A percentile compares a stretch with the other conserved stretches of the same genome.
phyloP scores from a whole-genome alignment of 495 filamentous ascomycete species.

The Pyrenula massariospora region DNA sequence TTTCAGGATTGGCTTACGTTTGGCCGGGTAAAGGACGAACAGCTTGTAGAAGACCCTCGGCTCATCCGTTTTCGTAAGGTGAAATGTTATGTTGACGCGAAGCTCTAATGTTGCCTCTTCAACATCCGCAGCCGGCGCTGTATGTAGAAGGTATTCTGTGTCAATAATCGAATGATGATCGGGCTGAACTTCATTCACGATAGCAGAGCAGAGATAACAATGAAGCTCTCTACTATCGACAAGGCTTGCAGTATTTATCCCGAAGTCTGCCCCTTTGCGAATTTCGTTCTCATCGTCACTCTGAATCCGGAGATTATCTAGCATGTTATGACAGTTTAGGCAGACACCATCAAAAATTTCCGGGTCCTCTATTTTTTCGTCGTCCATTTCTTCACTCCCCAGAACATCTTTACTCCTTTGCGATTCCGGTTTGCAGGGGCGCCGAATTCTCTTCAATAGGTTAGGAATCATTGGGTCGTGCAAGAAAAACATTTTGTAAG shows the following conservation, averaged over 20 bases:
- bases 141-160: background rate
- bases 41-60: background rate
- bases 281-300: background rate
- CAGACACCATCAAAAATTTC: background rate
- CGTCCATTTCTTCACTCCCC: background rate
- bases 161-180: background rate
- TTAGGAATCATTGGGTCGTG: too few species aligned
- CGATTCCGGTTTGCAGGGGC: too few species aligned
- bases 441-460: too few species aligned
- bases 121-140: background rate
- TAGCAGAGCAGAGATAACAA: background rate
- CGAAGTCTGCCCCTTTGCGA: background rate
- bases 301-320: background rate
- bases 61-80: background rate
- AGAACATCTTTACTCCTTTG: background rate
- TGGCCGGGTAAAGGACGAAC: background rate
- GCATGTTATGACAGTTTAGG: background rate
- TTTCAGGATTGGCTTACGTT: background rate
- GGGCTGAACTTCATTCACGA: background rate
- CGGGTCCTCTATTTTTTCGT: too few species aligned
- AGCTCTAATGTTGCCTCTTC: background rate
- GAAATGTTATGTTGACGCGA: background rate
- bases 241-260: background rate
- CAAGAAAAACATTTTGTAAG: too few species aligned
- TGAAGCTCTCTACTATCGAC: background rate